Percentiles rank a stretch among this genome's conserved stretches.
Evolutionary conservation across 768 basidiomycete species (phyloP).

Genomic region (Auricularia heimuer): DNA sequence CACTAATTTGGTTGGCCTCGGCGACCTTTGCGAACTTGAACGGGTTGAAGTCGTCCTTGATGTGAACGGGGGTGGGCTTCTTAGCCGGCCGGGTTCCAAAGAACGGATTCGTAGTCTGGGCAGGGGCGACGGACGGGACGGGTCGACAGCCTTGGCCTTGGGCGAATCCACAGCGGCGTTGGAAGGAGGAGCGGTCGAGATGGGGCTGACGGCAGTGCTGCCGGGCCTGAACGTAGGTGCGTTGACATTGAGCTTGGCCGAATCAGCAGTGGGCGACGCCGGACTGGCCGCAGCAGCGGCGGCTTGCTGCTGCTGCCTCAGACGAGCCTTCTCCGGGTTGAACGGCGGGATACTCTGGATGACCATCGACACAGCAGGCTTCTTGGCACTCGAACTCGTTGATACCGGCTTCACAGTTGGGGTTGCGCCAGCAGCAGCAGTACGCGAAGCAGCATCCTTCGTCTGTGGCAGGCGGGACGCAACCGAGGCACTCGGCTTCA

Average conservation of each 20-base stretch:
- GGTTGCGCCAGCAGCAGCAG: slow-evolving; percentile 11
- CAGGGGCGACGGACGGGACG: slow-evolving; percentile 30
- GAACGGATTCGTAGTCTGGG: slow-evolving; percentile 59
- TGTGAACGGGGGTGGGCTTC: slow-evolving; percentile 64
- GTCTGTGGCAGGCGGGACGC: slow-evolving; percentile 29
- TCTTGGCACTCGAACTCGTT: background rate
- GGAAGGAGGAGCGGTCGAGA: slow-evolving; percentile 19
- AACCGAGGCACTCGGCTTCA: slow-evolving; percentile 22
- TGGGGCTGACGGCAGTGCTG: slow-evolving; percentile 15
- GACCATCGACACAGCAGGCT: slow-evolving; percentile 46
- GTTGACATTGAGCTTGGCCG: slow-evolving; percentile 69
- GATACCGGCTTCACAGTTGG: slow-evolving; percentile 14
- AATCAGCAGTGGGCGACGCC: slow-evolving; percentile 42
- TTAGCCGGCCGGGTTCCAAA: slow-evolving; percentile 74
- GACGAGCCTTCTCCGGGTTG: slow-evolving; percentile 43
- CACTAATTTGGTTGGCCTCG: slow-evolving; percentile 65
- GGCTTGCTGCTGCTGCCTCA: slow-evolving; percentile 15
- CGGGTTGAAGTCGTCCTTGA: slow-evolving; percentile 96
- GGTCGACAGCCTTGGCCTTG: slow-evolving; percentile 49
- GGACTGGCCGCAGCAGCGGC: slow-evolving; percentile 27
- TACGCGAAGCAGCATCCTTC: slow-evolving; percentile 6
- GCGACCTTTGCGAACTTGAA: slow-evolving; percentile 81
- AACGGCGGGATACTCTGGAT: slow-evolving; percentile 91
- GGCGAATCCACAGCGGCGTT: slow-evolving; percentile 47
- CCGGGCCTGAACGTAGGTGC: slow-evolving; percentile 83